Base-by-base conservation (phyloP, 306 rosid genomes). In the Canavalia gladiata region DNA sequence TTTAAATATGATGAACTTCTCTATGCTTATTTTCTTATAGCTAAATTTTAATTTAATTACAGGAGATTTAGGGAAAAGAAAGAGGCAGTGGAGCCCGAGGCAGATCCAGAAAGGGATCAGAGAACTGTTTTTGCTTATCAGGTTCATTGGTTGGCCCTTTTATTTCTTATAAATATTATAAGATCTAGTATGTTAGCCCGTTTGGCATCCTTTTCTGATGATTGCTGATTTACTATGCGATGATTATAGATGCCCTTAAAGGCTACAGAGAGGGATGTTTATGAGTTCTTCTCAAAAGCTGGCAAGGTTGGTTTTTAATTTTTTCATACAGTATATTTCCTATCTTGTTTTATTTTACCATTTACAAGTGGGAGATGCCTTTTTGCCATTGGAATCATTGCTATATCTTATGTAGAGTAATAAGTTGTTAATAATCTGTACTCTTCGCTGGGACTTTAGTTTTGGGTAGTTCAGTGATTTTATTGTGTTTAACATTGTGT, bases 31-130 rank as follows among this genome's bases (percentile, higher is more conserved):
- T 35, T 69, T 47, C 41, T 68, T 69, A 47, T 43, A 7, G 74
- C 52, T n/a, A 33, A 42, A 74, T 74, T 72, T 60, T 57, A 68
- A 47, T 83, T 62, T 77, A 77, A 50, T 82, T 66, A 73, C 90
- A 95, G 99, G 96, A 95, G 92, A 85, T 82, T 80, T 72, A 93
- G 92, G 89, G 99, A 93, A 9, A 95, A 95, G 89, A 93, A 92
- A 79, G 99, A 95, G 57, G 86, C 78, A 12, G 89, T 62, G 49
- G 99, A 95, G 90, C 99, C 97, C 1, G 99, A 95, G 90, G 99
- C 98, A 77, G 98, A 95, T 85, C 98, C 99, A 73, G 99, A 95
- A 89, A 93, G 99, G 86, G 99, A 95, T 80, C 99, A 95, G 87
- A 86, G 98, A 83, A 95, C 99, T 82, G 99, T 95, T 81, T 93